phyloP scores from a whole-genome alignment of 225 moss, liverwort and hornwort species.

The Straminergon stramineum region DNA sequence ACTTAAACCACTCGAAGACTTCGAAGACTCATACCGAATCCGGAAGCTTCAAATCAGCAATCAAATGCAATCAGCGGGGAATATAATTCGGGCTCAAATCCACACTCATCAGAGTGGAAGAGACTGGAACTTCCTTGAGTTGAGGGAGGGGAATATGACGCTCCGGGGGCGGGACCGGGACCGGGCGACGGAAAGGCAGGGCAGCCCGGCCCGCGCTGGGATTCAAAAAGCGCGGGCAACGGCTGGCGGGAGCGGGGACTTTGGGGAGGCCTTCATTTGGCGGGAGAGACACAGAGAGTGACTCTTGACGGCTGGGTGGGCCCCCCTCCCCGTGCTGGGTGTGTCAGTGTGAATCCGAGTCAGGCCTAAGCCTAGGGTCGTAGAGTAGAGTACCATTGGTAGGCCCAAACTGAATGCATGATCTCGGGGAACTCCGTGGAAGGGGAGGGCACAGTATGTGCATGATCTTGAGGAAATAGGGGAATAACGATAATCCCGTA shows the following conservation, averaged over 20 bases:
- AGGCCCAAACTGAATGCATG: not conserved
- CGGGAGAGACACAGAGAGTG: not conserved
- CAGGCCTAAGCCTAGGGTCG: not conserved
- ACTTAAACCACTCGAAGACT: not conserved
- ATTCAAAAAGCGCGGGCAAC: slow-evolving; percentile 36
- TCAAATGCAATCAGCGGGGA: not conserved
- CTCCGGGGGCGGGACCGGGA: not conserved
- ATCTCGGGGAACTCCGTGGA: not conserved
- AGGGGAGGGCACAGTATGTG: not conserved
- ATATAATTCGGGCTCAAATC: not conserved
- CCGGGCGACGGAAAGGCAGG: not conserved
- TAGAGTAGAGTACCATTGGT: not conserved
- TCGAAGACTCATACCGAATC: not conserved
- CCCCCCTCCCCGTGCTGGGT: not conserved
- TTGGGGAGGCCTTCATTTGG: not conserved
- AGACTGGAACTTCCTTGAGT: not conserved
- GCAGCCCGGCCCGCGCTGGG: not conserved
- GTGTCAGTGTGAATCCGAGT: not conserved
- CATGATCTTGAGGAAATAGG: not conserved
- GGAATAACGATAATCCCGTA: not conserved
- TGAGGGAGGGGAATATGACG: not conserved
- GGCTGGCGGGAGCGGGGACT: slow-evolving; percentile 3
- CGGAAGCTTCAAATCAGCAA: not conserved
- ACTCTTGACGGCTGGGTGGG: slow-evolving; percentile 8
- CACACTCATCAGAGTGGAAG: not conserved